Base-by-base conservation (phyloP, 1,284 basidiomycete species). In the Cryptococcus amylolentus region DNA sequence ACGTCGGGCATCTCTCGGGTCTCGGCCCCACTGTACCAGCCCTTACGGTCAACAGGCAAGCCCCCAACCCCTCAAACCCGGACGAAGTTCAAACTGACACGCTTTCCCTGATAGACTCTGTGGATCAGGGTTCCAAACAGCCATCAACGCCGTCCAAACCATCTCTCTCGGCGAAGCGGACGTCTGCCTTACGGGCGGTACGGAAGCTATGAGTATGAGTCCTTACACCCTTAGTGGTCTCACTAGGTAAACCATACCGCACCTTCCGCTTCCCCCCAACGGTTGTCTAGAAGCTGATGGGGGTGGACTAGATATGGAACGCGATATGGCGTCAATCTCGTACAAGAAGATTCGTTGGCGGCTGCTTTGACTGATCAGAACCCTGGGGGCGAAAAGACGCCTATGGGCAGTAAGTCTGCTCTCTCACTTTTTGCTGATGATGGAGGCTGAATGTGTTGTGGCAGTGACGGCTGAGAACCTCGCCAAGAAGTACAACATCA, bases 401-500 rank as follows among this genome's bases (percentile, higher is more conserved):
- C 81, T 5, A 82, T 82, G 81, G 80, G 76, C 23, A 68, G 76
- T 76, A 56, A 67, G 75, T 42, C 20, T n/a, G 20, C 20, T 27
- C 5, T 50, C 20, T 14, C 31, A 27, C 39, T 39, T 23, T 23
- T 23, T 26, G 26, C 12, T 51, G 35, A 13, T n/a, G 14, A 13
- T 28, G 27, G 7, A 31, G 35, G 12, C 13, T 49, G 37, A 12
- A 23, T 4, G 45, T 13, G 27, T 44, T 18, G 23, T 43, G 14
- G 3, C 42, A 77, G 73, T 82, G 63, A 83, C 82, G 1, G 82
- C 82, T n/a, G 81, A 82, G 65, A 82, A 82, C 64, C 66, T 82
- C 5, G 81, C 81, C 1, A 69, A 77, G 51, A 81, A 81, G 69
- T 82, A 81, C 65, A 78, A 79, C 37, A 80, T 82, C 64, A 78